A percentile compares a stretch with the other conserved stretches of the same genome.
These are phyloP conservation scores for Colletotrichum spaethianum DNA, from an alignment of 2,329 filamentous ascomycete genomes.

Conservation along the genomic window DNA sequence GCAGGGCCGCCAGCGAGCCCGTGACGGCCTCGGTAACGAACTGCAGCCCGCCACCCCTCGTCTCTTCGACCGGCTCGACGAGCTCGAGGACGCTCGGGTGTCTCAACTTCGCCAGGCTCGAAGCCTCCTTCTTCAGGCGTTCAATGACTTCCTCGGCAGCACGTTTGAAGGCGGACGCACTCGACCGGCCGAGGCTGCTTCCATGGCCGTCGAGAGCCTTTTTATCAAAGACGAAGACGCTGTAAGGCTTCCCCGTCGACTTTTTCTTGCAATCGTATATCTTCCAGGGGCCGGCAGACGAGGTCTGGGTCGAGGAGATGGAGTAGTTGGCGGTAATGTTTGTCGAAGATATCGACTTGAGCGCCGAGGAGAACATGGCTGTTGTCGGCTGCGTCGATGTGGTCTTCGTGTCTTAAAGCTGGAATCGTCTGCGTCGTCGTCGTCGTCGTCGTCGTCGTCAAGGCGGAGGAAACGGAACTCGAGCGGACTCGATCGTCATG, in stretches of 20 bases:
- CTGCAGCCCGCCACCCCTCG: constrained; percentile 89
- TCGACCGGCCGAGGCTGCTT: constrained; percentile 72
- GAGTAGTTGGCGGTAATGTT: constrained; percentile 96
- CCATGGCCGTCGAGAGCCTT: constrained; percentile 83
- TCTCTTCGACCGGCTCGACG: constrained; percentile 96
- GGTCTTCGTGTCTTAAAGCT: constrained; percentile 28
- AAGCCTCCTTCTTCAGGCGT: constrained; percentile 90
- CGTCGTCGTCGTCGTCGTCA: constrained; percentile 40
- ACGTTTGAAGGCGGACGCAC: constrained; percentile 80
- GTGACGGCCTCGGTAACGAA: constrained; percentile 96
- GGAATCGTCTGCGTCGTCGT: constrained; percentile 38
- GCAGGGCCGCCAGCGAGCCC: constrained; percentile 84
- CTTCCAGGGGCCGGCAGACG: constrained; percentile 93
- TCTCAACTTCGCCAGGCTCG: constrained; percentile 86
- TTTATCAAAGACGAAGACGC: constrained; percentile 94
- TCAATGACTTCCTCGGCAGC: constrained; percentile 92
- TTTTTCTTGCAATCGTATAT: constrained; percentile 99
- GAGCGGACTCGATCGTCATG: constrained; percentile 43
- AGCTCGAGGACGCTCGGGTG: constrained; percentile 95
- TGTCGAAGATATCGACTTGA: constrained; percentile 91
- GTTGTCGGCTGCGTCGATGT: constrained; percentile 32
- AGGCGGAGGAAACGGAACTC: constrained; percentile 32
- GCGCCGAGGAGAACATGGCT: constrained; percentile 90
- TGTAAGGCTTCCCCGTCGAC: constrained; percentile 88
- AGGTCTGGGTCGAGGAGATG: constrained; percentile 81